Conservation (phyloP, 75 land plant genomes). For the Cryptomeria japonica region DNA sequence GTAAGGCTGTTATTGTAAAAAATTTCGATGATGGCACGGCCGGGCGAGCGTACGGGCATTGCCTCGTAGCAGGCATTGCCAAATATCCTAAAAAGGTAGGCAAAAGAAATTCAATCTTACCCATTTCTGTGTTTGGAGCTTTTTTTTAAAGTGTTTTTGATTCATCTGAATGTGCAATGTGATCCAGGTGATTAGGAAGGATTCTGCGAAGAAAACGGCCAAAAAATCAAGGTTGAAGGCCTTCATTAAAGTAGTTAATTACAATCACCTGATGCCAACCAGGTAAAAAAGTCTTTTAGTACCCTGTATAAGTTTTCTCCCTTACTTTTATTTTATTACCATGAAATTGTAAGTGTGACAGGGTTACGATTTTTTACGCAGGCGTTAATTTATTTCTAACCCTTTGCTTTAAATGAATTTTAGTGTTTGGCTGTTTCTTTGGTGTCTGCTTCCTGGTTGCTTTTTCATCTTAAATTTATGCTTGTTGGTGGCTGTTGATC, state of each 20-base stretch:
- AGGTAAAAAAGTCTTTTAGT: slow-evolving; percentile 14
- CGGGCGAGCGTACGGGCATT: slow-evolving; percentile 56
- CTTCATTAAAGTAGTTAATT: slow-evolving; percentile 54
- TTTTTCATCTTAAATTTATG: too few relatives aligned
- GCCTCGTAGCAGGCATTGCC: slow-evolving; percentile 53
- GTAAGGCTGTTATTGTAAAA: slow-evolving; percentile 64
- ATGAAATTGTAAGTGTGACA: too few relatives aligned
- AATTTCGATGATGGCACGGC: slow-evolving; percentile 54
- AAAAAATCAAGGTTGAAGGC: slow-evolving; percentile 53
- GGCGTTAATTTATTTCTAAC: too few relatives aligned
- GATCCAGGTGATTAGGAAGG: slow-evolving; percentile 41
- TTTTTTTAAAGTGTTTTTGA: background rate
- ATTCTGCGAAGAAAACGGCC: slow-evolving; percentile 50
- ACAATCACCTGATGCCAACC: slow-evolving; percentile 64
- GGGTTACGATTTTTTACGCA: too few relatives aligned
- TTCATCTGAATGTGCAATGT: too few relatives aligned
- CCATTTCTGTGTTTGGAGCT: background rate
- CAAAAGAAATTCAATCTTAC: background rate
- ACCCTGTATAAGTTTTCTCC: background rate
- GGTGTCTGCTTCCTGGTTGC: background rate
- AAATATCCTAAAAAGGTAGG: slow-evolving; percentile 60
- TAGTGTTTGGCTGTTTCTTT: background rate
- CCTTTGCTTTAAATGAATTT: too few relatives aligned
- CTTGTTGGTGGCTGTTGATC: too few relatives aligned
- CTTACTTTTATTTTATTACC: too few relatives aligned